phyloP scores from a whole-genome alignment of 345 rosid genomes.

The Angophora floribunda region DNA sequence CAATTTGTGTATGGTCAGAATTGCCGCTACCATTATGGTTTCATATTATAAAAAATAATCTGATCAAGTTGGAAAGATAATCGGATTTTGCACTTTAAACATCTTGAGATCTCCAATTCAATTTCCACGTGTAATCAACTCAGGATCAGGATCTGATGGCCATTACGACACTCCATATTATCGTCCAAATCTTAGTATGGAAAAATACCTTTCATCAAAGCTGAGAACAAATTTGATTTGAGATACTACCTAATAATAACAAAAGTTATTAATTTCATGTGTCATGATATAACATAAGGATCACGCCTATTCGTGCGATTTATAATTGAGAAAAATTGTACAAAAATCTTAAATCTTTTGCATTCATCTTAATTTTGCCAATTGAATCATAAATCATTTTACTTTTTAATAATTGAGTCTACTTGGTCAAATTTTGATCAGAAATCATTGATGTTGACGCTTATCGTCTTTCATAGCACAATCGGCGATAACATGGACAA shows the following conservation, averaged over 20 bases:
- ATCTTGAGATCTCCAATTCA: background rate
- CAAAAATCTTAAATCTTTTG: rapidly evolving
- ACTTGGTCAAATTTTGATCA: rapidly evolving
- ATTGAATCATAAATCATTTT: no score
- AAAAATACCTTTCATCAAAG: background rate
- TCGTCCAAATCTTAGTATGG: background rate
- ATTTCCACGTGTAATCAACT: background rate
- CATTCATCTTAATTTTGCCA: no score
- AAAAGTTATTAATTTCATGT: no score
- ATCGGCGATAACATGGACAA: no score
- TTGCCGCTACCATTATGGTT: background rate
- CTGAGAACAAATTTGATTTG: background rate
- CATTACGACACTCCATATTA: background rate
- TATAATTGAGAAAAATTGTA: background rate
- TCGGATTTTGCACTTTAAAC: background rate
- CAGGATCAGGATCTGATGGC: background rate
- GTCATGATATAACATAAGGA: background rate
- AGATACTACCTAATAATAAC: background rate
- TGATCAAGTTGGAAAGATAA: background rate
- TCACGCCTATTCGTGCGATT: background rate
- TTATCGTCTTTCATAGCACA: rapidly evolving
- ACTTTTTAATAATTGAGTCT: no score
- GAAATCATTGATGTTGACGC: rapidly evolving
- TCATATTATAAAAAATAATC: background rate
- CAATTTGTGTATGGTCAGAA: background rate